Evolutionary conservation across 768 basidiomycete genomes (phyloP).

Genomic region (Lentinula guzmanii): DNA sequence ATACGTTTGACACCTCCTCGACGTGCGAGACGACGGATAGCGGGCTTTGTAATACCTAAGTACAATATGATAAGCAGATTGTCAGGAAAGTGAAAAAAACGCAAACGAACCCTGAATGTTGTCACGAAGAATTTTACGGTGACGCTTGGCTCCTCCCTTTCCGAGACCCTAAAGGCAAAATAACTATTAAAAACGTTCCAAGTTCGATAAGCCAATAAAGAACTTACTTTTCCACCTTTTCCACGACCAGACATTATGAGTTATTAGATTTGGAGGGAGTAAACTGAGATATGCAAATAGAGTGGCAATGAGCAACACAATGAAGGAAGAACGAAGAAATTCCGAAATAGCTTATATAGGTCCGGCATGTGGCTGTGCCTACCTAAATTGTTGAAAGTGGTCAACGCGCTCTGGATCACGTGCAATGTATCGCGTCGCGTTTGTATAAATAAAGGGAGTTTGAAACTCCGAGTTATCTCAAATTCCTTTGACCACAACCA

Average conservation of each 20-base stretch:
- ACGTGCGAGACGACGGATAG: conserved; percentile 82
- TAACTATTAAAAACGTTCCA: not conserved
- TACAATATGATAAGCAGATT: conserved; percentile 1
- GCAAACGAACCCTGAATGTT: conserved; percentile 52
- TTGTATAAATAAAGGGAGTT: conserved; percentile 18
- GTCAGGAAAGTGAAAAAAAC: not conserved
- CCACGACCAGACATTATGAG: conserved; percentile 74
- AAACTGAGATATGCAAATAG: not conserved
- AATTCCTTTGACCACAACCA: conserved; percentile 1
- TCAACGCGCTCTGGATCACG: conserved; percentile 14
- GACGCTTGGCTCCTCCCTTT: conserved; percentile 80
- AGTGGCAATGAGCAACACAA: not conserved
- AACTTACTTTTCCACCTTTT: conserved; percentile 67
- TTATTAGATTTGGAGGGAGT: not conserved
- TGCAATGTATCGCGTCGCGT: conserved; percentile 15
- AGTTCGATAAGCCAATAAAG: not conserved
- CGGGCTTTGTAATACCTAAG: conserved; percentile 74
- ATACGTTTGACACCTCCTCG: conserved; percentile 94
- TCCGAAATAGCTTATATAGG: conserved; percentile 12
- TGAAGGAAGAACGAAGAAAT: conserved; percentile 11
- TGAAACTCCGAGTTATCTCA: not conserved
- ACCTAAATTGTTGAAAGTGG: conserved; percentile 13
- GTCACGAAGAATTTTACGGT: conserved; percentile 78
- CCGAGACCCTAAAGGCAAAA: conserved; percentile 51
- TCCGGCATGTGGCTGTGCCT: conserved; percentile 22